phyloP scores from a whole-genome alignment of 1,139 yeast genomes.

The Protomyces gravidus region DNA sequence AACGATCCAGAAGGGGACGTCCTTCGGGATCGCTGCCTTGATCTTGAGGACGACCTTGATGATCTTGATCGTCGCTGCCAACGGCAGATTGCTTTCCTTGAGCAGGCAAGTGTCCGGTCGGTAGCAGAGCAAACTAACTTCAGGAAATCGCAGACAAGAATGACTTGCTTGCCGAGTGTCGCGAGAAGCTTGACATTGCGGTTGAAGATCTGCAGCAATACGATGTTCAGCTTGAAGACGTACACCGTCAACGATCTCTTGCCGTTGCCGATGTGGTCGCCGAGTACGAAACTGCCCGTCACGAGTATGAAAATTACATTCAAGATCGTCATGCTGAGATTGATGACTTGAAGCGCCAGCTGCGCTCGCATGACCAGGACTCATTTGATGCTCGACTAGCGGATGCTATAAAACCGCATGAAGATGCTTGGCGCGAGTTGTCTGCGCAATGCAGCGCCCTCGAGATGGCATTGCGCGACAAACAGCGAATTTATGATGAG shows the following conservation, averaged over 20 bases:
- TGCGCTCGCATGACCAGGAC: constrained; percentile 7
- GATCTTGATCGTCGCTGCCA: not conserved
- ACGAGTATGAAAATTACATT: constrained; percentile 19
- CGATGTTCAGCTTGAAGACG: constrained; percentile 5
- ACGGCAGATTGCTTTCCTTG: not conserved
- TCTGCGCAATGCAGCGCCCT: constrained; percentile 4
- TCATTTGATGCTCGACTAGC: constrained; percentile 12
- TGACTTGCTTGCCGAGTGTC: constrained; percentile 1
- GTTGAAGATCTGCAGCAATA: not conserved
- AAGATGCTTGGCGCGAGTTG: constrained; percentile 18
- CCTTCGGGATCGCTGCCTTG: not conserved
- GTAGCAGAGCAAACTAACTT: too few relatives aligned
- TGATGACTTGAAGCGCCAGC: constrained; percentile 9
- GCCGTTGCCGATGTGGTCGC: constrained; percentile 9
- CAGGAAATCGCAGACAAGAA: constrained; percentile 1
- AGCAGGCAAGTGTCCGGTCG: too few relatives aligned
- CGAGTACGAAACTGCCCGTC: constrained; percentile 9
- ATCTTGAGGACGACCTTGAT: not conserved
- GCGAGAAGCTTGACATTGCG: constrained; percentile 3
- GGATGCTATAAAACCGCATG: constrained; percentile 15
- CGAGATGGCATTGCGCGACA: not conserved
- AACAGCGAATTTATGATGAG: not conserved
- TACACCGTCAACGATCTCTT: constrained; percentile 9
- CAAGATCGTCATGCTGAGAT: constrained; percentile 23
- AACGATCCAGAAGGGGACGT: not conserved